Base-by-base conservation (phyloP, 495 filamentous ascomycete genomes). In the Penicillium taxi region DNA sequence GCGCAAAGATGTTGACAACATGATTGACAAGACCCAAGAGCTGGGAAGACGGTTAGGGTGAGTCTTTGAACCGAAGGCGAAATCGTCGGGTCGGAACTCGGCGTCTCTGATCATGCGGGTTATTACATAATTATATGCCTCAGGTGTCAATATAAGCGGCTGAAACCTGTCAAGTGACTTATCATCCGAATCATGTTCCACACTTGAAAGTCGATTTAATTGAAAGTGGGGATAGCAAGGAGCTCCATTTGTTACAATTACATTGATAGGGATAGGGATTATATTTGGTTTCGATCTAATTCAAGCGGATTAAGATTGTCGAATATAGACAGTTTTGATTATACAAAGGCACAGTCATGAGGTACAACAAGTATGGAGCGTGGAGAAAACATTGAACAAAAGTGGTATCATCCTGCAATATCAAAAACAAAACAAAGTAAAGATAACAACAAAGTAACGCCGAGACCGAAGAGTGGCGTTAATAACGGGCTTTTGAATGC, bases 1-100 rank as follows among this genome's bases (percentile, higher is more conserved):
- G 47, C 64, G 66, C 45, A 72, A 47, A 32, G 69, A 73, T 39
- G 62, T 68, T 22, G 67, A 65, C 32, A 75, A 50, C 71, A 74
- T 75, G 39, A 39, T 64, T 45, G 49, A 44, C 37, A 35, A 27
- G 37, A 44, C 57, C 53, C 51, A 53, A 51, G 18, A 32, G 32
- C 45, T 54, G 47, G 45, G 47, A 41, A 35, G 41, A 39, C 40
- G 46, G 47, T 48, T 42, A 52, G 47, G 47, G 45, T 52, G 41
- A 53, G 44, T 48, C n/a, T n/a, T 42, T 49, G 48, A 52, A 50
- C 45, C 45, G 49, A 49, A 64, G 63, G 63, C 63, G 63, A 66
- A 66, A 56, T 62, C 54, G 51, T 59, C 58, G 57, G 54, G 44
- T 43, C 55, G 53, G 52, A 53, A 48, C 18, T 47, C 55, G 52